Percentiles rank a stretch among this genome's conserved stretches.
phyloP scores from a whole-genome alignment of 805 yeast species.

The Maudiozyma saulgeensis region DNA sequence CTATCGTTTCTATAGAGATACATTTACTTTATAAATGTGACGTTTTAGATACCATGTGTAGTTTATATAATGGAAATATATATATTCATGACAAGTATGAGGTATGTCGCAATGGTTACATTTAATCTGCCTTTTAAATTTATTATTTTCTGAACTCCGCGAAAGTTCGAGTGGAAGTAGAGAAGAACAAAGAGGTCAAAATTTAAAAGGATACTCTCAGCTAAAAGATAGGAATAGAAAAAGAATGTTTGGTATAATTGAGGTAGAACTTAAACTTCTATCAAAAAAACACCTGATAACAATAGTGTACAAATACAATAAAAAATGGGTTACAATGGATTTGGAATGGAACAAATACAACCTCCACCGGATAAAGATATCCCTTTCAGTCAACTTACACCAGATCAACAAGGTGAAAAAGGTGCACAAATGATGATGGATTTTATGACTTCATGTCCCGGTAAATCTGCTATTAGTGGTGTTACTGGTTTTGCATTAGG shows the following conservation, averaged over 20 bases:
- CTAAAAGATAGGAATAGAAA: not conserved
- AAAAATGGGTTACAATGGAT: conserved; percentile 33
- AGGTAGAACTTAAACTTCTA: not conserved
- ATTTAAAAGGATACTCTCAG: not conserved
- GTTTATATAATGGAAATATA: not conserved
- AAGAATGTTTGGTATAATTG: not conserved
- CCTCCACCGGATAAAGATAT: conserved; percentile 35
- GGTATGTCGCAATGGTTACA: not conserved
- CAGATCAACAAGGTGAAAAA: conserved; percentile 85
- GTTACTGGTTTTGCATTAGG: conserved; percentile 91
- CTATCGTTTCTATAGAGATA: conserved; percentile 19
- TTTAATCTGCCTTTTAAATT: not conserved
- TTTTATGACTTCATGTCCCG: conserved; percentile 89
- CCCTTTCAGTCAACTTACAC: conserved; percentile 62
- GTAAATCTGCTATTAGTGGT: conserved; percentile 84
- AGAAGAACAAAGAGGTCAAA: not conserved
- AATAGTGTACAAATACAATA: not conserved
- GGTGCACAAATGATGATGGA: conserved; percentile 79
- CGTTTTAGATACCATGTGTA: not conserved
- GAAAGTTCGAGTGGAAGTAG: not conserved
- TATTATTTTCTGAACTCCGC: not conserved
- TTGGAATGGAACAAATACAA: conserved; percentile 33
- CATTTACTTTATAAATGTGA: conserved; percentile 16
- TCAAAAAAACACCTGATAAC: not conserved
- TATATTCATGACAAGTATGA: not conserved